These are phyloP conservation scores for Cercospora citrullina DNA, from an alignment of 2,329 filamentous ascomycete species.

Conservation along the genomic window DNA sequence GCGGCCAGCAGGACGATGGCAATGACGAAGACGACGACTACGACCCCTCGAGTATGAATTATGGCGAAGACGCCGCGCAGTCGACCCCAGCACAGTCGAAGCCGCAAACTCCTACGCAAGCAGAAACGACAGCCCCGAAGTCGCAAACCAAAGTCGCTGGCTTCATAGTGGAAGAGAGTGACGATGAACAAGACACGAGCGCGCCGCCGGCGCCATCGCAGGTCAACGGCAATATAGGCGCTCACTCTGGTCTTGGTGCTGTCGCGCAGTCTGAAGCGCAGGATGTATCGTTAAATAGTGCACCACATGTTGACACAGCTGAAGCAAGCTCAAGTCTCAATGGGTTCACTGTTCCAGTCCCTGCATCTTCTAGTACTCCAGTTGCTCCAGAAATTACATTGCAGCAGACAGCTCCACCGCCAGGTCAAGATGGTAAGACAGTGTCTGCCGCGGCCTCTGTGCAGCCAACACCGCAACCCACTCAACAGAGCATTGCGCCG, in stretches of 20 bases:
- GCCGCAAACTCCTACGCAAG: slow-evolving; percentile 35
- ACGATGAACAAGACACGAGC: slow-evolving; percentile 51
- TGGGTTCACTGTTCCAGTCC: slow-evolving; percentile 37
- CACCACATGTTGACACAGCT: slow-evolving; percentile 40
- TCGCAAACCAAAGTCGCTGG: slow-evolving; percentile 44
- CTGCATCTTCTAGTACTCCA: slow-evolving; percentile 32
- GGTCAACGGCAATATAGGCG: slow-evolving; percentile 31
- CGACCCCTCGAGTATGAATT: slow-evolving; percentile 38
- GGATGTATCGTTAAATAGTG: slow-evolving; percentile 62
- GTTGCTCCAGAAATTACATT: slow-evolving; percentile 32
- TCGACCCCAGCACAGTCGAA: slow-evolving; percentile 15
- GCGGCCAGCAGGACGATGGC: slow-evolving; percentile 25
- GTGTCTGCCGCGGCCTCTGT: slow-evolving; percentile 34
- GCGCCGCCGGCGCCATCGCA: slow-evolving; percentile 31
- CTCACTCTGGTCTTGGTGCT: slow-evolving; percentile 31
- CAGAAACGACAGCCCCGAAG: slow-evolving; percentile 39
- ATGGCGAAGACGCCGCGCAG: slow-evolving; percentile 22
- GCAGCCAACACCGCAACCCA: slow-evolving; percentile 20
- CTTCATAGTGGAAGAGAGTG: slow-evolving; percentile 64
- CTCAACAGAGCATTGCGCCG: slow-evolving; percentile 20
- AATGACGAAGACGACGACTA: slow-evolving; percentile 40
- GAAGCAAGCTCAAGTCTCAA: slow-evolving; percentile 37
- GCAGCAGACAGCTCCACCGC: slow-evolving; percentile 35
- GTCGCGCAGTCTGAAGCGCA: slow-evolving; percentile 36
- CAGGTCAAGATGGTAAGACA: slow-evolving; percentile 31